These are phyloP conservation scores for Apophysomyces variabilis DNA, from an alignment of 371 early-diverging fungal species.

Conservation along the genomic window DNA sequence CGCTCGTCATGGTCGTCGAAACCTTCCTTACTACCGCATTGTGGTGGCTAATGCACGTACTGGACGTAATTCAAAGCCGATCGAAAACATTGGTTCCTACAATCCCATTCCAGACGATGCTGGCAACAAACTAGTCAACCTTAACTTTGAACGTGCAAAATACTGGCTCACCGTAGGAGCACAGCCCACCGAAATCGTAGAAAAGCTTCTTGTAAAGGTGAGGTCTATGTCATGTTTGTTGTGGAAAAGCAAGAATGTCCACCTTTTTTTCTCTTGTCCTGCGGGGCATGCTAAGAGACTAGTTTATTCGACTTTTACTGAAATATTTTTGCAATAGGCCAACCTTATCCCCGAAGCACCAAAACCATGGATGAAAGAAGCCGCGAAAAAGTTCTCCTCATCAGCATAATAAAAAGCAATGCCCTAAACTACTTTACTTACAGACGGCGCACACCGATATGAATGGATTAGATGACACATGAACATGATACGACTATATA, in stretches of 20 bases:
- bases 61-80: constrained; percentile 85
- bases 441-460: neutral
- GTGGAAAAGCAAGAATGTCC: no score
- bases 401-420: constrained; percentile 10
- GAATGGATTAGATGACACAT: neutral
- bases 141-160: constrained; percentile 90
- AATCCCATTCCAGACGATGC: constrained; percentile 82
- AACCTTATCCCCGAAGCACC: constrained; percentile 62
- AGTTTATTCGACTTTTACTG: neutral
- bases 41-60: constrained; percentile 87
- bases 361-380: constrained; percentile 62
- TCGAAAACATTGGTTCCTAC: constrained; percentile 93
- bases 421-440: neutral
- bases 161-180: constrained; percentile 98
- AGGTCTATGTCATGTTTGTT: constrained; percentile 4
- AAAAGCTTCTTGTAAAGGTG: constrained; percentile 89
- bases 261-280: neutral
- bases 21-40: constrained; percentile 93
- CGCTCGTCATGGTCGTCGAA: constrained; percentile 86
- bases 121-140: constrained; percentile 82
- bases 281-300: neutral
- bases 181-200: constrained; percentile 88
- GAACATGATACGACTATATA: neutral
- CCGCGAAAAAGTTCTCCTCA: constrained; percentile 34
- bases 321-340: constrained; percentile 38